phyloP scores from a whole-genome alignment of 768 basidiomycete species.

The Suillus sp. region DNA sequence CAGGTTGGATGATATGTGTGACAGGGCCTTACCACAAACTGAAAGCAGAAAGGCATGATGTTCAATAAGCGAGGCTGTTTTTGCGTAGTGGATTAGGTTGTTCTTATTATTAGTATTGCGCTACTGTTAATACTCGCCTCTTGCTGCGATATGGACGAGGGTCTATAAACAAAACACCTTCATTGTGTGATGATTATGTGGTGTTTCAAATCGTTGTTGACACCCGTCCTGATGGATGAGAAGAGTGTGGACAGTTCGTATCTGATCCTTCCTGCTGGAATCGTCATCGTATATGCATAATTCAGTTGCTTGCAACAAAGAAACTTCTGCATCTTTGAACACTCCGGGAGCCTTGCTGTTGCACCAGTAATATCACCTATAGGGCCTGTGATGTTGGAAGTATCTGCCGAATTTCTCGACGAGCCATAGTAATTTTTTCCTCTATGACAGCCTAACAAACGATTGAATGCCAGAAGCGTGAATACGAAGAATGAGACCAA shows the following conservation, averaged over 20 bases:
- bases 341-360: not conserved
- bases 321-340: not conserved
- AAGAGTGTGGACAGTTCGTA: not conserved
- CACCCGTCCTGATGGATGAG: not conserved
- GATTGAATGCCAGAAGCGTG: slow-evolving; percentile 17
- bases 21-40: not conserved
- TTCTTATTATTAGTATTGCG: not conserved
- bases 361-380: not conserved
- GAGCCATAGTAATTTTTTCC: slow-evolving; percentile 54
- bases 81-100: not conserved
- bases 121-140: not conserved
- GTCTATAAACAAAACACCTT: not conserved
- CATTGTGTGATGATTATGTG: not conserved
- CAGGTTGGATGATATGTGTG: not conserved
- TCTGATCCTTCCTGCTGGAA: not conserved
- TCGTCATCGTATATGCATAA: not conserved
- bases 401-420: slow-evolving; percentile 62
- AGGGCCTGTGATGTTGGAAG: slow-evolving; percentile 39
- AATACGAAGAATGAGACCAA: not conserved
- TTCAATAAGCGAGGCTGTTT: not conserved
- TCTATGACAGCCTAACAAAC: slow-evolving; percentile 55
- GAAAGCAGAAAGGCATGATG: not conserved
- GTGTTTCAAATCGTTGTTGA: not conserved
- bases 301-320: not conserved
- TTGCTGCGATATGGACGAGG: not conserved